phyloP scores from a whole-genome alignment of 2,329 filamentous ascomycete genomes.

The Anthostomella pinea region DNA sequence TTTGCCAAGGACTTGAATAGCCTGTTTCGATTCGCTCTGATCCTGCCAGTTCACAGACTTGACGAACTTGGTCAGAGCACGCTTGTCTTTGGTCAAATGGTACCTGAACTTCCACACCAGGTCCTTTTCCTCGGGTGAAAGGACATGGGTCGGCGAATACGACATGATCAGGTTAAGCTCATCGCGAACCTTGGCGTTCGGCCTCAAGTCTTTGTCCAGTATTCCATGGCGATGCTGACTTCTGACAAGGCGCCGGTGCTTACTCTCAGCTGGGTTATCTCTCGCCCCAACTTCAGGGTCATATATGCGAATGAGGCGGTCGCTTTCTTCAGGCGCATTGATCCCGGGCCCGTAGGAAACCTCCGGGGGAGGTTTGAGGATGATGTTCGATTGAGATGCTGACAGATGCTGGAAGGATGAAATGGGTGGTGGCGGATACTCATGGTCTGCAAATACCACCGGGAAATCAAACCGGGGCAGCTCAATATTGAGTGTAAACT shows the following conservation, averaged over 20 bases:
- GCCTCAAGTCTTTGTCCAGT: constrained; percentile 90
- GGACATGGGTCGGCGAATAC: constrained; percentile 85
- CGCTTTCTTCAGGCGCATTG: constrained; percentile 58
- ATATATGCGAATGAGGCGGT: constrained; percentile 78
- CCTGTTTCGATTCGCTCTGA: constrained; percentile 78
- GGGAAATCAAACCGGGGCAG: constrained; percentile 94
- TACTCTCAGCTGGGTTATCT: constrained; percentile 93
- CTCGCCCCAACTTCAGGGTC: constrained; percentile 87
- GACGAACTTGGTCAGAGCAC: constrained; percentile 92
- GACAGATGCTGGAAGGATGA: constrained; percentile 68
- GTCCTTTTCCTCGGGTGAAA: constrained; percentile 90
- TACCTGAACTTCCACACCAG: constrained; percentile 97
- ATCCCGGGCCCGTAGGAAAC: constrained; percentile 90
- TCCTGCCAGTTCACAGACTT: constrained; percentile 97
- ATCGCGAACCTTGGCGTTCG: constrained; percentile 92
- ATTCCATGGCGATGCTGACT: constrained; percentile 90
- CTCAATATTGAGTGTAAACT: constrained; percentile 85
- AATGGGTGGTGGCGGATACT: constrained; percentile 82
- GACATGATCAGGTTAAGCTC: constrained; percentile 88
- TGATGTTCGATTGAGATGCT: constrained; percentile 63
- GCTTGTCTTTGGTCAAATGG: constrained; percentile 87
- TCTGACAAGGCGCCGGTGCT: constrained; percentile 87
- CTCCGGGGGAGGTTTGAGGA: constrained; percentile 78
- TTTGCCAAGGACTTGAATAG: constrained; percentile 82
- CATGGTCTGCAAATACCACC: constrained; percentile 89